phyloP scores from a whole-genome alignment of 179 eudicot genomes.

The Corrigiola litoralis region DNA sequence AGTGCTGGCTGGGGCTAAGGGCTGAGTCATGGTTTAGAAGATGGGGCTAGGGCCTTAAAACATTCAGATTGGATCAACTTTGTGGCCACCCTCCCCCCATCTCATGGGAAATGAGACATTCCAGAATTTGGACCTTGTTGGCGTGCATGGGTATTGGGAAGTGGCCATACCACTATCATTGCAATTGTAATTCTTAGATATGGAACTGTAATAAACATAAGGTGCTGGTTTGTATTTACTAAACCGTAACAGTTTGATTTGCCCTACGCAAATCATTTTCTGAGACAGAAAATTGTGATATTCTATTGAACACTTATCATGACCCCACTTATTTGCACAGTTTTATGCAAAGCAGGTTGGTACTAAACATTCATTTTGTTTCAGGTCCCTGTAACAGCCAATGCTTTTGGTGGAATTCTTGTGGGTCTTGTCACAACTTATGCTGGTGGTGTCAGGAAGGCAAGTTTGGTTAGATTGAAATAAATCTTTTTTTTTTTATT shows the following conservation, averaged over 20 bases:
- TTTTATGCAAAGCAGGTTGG: background rate
- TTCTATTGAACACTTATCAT: background rate
- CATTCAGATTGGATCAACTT: background rate
- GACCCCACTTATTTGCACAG: background rate
- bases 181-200: too few species aligned
- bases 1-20: background rate
- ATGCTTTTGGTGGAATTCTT: constrained; percentile 95
- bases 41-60: background rate
- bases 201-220: too few species aligned
- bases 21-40: background rate
- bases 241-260: too few species aligned
- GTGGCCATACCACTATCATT: too few species aligned
- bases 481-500: too few species aligned
- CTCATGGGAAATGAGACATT: background rate
- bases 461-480: constrained; percentile 25
- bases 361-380: constrained; percentile 6
- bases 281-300: too few species aligned
- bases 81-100: background rate
- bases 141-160: background rate
- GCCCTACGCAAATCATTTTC: too few species aligned
- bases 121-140: background rate
- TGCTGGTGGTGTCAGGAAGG: constrained; percentile 98
- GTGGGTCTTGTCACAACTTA: constrained; percentile 89
- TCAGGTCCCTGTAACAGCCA: constrained; percentile 76
- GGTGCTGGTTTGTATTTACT: too few species aligned